Conservation (phyloP, 768 basidiomycete genomes). For the Flagelloscypha sp. region DNA sequence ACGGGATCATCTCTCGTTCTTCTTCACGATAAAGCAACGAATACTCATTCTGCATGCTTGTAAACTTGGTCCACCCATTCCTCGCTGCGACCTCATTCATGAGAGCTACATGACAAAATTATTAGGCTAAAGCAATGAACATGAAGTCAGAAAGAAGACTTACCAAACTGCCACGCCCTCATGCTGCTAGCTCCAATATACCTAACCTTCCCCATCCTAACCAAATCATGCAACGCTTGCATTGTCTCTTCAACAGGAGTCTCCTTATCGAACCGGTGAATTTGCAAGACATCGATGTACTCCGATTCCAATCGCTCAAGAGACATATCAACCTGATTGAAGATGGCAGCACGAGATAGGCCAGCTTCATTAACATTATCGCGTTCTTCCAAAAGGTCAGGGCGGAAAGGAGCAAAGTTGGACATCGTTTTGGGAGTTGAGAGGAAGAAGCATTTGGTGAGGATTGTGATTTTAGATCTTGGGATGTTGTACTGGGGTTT, state of each 20-base stretch:
- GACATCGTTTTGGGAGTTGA: slow-evolving; percentile 12
- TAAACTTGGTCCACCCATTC: slow-evolving; percentile 38
- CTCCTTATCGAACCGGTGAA: slow-evolving; percentile 23
- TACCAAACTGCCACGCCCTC: slow-evolving; percentile 32
- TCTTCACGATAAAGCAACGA: slow-evolving; percentile 47
- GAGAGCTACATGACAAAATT: no score
- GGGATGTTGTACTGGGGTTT: slow-evolving; percentile 21
- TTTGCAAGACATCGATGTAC: slow-evolving; percentile 23
- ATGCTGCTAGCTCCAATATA: slow-evolving; percentile 28
- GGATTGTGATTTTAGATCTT: slow-evolving; percentile 22
- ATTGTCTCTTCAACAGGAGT: slow-evolving; percentile 26
- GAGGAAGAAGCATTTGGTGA: slow-evolving; percentile 19
- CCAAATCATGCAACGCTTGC: slow-evolving; percentile 31
- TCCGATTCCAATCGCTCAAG: slow-evolving; percentile 11
- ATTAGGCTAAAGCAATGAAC: no score
- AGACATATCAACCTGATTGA: slow-evolving; percentile 24
- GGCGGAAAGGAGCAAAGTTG: not conserved
- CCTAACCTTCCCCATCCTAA: slow-evolving; percentile 26
- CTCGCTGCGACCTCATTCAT: slow-evolving; percentile 27
- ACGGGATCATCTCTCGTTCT: slow-evolving; percentile 18
- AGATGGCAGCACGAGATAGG: slow-evolving; percentile 27
- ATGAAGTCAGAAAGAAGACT: no score
- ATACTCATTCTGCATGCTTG: slow-evolving; percentile 54
- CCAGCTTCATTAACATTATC: slow-evolving; percentile 24
- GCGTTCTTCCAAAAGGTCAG: slow-evolving; percentile 2